Evolutionary conservation across 2,329 filamentous ascomycete species (phyloP), one percentile per base, ranked within the genome.

Genomic region (Neonectria ditissima): DNA sequence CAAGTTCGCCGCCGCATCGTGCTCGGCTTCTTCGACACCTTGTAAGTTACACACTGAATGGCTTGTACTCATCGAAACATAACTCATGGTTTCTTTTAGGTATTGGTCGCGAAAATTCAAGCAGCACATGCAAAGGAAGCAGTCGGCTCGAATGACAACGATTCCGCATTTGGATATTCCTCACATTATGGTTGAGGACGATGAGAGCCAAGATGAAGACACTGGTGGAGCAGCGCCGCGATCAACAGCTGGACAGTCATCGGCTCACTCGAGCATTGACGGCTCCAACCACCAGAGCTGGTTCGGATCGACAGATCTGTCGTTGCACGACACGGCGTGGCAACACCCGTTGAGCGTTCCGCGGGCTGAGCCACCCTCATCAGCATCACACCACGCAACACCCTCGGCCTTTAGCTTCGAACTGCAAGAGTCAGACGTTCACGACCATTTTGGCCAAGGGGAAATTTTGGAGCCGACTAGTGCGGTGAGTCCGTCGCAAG

Each of bases 1-100:
- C 93, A 96, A 70, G 93, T 98, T 45, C 91, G 93, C 62, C 89
- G 97, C 62, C 92, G 95, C 67, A 89, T 94, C 28, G 96, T 99
- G 10, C 87, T 96, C 45, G 94, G 94, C 43, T 99, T 99, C 82
- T 98, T 99, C 78, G 92, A 98, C 76, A 98, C 94, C 14, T 80
- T 96, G 81, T 94, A 81, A 80, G 86, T 80, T 16, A 22, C 37
- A 45, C 8, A 30, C 14, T 16, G n/a, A 14, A 5, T 7, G 18
- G 24, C 10, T 16, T 14, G 13, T 10, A 8, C 2, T 11, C 3
- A 20, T 22, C 13, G 22, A 6, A 4, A 28, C 7, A 55, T 48
- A 20, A 22, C 66, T 68, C 32, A 73, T 60, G 11, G 3, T 51
- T 20, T 10, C 5, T 28, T 45, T 3, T 20, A 87, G 91, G 67